These are phyloP conservation scores for Fraxinus dipetala DNA, from an alignment of 305 asterid species.

Conservation along the genomic window DNA sequence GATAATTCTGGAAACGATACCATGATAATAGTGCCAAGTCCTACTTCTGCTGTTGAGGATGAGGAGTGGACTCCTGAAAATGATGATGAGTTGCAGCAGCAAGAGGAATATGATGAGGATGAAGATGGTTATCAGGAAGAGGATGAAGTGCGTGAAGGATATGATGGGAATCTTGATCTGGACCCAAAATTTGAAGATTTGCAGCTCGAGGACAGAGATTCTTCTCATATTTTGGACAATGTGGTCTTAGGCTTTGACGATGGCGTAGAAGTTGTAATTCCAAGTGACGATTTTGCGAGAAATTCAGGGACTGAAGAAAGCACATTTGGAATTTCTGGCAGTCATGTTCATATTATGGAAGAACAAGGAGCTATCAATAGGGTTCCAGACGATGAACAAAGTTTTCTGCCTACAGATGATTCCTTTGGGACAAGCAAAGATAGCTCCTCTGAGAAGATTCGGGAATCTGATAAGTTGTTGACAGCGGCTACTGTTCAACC, in stretches of 20 bases:
- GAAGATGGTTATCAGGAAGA: slow-evolving; percentile 88
- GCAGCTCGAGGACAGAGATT: slow-evolving; percentile 53
- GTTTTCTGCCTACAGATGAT: slow-evolving; percentile 40
- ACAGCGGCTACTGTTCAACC: slow-evolving; percentile 44
- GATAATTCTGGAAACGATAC: slow-evolving; percentile 46
- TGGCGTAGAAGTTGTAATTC: slow-evolving; percentile 88
- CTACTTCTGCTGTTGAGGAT: slow-evolving; percentile 63
- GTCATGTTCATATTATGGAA: slow-evolving; percentile 35
- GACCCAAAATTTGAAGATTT: slow-evolving; percentile 56
- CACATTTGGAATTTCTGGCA: slow-evolving; percentile 44
- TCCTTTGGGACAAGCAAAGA: slow-evolving; percentile 34
- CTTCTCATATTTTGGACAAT: slow-evolving; percentile 57
- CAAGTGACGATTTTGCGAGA: slow-evolving; percentile 73
- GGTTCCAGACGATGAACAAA: slow-evolving; percentile 47
- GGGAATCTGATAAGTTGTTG: slow-evolving; percentile 35
- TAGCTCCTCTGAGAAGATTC: slow-evolving; percentile 36
- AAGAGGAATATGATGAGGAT: slow-evolving; percentile 92
- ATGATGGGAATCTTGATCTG: slow-evolving; percentile 59
- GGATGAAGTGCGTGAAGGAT: slow-evolving; percentile 80
- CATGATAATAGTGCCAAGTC: slow-evolving; percentile 36
- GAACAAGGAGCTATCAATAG: slow-evolving; percentile 41
- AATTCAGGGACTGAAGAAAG: slow-evolving; percentile 46
- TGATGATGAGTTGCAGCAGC: slow-evolving; percentile 60
- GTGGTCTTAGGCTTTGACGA: slow-evolving; percentile 88
- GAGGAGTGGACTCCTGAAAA: slow-evolving; percentile 86